A percentile compares a stretch with the other conserved stretches of the same genome.
phyloP scores from a whole-genome alignment of 768 basidiomycete genomes.

The Fibroporia radiculosa region DNA sequence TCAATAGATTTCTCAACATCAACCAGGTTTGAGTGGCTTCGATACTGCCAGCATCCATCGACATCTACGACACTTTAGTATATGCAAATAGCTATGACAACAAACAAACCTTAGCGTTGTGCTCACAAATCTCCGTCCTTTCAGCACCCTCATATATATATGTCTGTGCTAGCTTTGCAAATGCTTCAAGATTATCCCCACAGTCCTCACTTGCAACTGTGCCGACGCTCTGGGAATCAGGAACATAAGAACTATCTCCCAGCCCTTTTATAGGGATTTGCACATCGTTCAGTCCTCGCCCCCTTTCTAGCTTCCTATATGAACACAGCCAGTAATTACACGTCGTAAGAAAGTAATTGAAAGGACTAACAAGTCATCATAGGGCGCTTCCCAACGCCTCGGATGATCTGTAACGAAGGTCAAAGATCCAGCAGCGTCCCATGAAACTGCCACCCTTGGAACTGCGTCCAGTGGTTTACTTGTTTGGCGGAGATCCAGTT shows the following conservation, averaged over 20 bases:
- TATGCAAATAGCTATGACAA: background rate
- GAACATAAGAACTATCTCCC: slow-evolving; percentile 47
- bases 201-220: slow-evolving; percentile 34
- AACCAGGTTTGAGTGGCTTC: slow-evolving; percentile 62
- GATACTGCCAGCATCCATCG: slow-evolving; percentile 48
- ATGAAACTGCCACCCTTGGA: slow-evolving; percentile 53
- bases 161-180: slow-evolving; percentile 53
- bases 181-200: slow-evolving; percentile 35
- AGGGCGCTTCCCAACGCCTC: slow-evolving; percentile 57
- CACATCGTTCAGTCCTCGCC: slow-evolving; percentile 18
- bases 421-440: slow-evolving; percentile 58
- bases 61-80: slow-evolving; percentile 23
- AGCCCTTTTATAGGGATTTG: slow-evolving; percentile 42
- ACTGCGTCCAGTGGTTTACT: slow-evolving; percentile 62
- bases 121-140: slow-evolving; percentile 40
- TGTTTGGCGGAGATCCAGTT: slow-evolving; percentile 63
- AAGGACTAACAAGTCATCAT: slow-evolving; percentile 64
- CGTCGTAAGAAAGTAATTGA: background rate
- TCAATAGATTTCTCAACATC: slow-evolving; percentile 50
- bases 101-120: slow-evolving; percentile 49
- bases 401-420: slow-evolving; percentile 58
- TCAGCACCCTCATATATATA: slow-evolving; percentile 50
- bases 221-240: slow-evolving; percentile 51
- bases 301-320: slow-evolving; percentile 28
- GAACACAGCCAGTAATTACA: background rate